These are phyloP conservation scores for Cutaneotrichosporon sp. DNA, from an alignment of 1,284 basidiomycete genomes.

Conservation along the genomic window DNA sequence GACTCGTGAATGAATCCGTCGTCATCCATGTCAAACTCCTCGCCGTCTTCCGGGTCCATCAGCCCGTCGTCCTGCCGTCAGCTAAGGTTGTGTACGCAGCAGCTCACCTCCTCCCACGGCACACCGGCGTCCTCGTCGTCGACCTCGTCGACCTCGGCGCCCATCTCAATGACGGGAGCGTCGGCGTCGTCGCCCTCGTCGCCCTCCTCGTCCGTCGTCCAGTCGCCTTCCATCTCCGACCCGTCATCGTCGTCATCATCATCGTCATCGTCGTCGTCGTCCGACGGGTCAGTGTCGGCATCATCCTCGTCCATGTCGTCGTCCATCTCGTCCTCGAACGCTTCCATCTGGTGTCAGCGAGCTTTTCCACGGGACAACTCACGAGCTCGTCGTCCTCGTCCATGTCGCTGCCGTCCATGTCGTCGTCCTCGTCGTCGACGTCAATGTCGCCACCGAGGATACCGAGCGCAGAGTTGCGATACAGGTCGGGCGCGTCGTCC, in stretches of 20 bases:
- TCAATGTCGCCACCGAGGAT: constrained; percentile 66
- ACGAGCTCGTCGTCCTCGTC: constrained; percentile 67
- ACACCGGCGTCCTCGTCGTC: constrained; percentile 22
- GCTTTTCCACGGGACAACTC: background rate
- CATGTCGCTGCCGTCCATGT: constrained; percentile 68
- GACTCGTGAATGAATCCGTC: constrained; percentile 53
- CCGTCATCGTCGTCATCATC: constrained; percentile 47
- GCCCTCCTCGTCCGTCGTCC: constrained; percentile 29
- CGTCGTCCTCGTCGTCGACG: constrained; percentile 63
- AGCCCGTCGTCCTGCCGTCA: constrained; percentile 52
- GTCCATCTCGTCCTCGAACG: constrained; percentile 32
- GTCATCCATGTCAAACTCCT: constrained; percentile 47
- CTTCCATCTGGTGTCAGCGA: constrained; percentile 22
- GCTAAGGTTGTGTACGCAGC: background rate
- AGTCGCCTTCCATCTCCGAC: constrained; percentile 26
- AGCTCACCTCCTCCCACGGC: constrained; percentile 29
- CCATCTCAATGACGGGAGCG: constrained; percentile 16
- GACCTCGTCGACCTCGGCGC: constrained; percentile 26
- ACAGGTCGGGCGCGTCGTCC: constrained; percentile 71
- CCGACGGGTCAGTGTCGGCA: constrained; percentile 51
- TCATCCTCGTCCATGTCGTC: constrained; percentile 51
- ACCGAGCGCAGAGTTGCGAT: constrained; percentile 92
- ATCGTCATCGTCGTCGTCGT: constrained; percentile 44
- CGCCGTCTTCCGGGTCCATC: constrained; percentile 34
- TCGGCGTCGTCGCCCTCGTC: constrained; percentile 37